A percentile compares a stretch with the other conserved stretches of the same genome.
These are phyloP conservation scores for Hypericum perforatum DNA, from an alignment of 345 rosid genomes.

Conservation along the genomic window DNA sequence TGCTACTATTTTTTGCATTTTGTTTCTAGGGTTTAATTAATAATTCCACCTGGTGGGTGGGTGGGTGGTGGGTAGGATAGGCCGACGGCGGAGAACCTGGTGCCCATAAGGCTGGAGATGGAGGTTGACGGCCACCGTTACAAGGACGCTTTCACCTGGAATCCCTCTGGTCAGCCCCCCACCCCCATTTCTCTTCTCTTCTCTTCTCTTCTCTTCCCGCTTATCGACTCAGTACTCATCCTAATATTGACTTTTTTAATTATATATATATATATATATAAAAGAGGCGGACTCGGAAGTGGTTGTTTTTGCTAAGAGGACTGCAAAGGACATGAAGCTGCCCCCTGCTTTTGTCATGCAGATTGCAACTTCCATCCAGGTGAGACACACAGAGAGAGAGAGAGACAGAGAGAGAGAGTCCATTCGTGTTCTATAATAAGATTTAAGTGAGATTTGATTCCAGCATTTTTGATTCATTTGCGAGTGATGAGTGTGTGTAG, in stretches of 20 bases:
- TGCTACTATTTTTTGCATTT: background rate
- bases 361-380: conserved; percentile 92
- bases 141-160: conserved; percentile 95
- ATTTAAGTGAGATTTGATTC: too few species aligned
- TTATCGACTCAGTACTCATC: background rate
- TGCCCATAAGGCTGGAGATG: conserved; percentile 79
- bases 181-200: background rate
- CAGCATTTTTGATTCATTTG: too few species aligned
- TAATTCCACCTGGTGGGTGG: too few species aligned
- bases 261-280: background rate
- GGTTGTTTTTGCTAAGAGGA: conserved; percentile 70
- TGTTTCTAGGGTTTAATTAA: background rate
- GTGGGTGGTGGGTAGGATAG: conserved; percentile 39
- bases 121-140: conserved; percentile 85
- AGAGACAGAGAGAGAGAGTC: too few species aligned
- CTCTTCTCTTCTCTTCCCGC: background rate
- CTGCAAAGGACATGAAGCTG: conserved; percentile 88
- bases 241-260: background rate
- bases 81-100: conserved; percentile 80
- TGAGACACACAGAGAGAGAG: too few species aligned
- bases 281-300: conserved; percentile 86
- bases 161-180: conserved; percentile 50
- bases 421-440: too few species aligned
- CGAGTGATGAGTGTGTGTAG: conserved; percentile 16
- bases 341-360: conserved; percentile 71